Conservation (phyloP, 495 filamentous ascomycete species). For the Sordaria brevicollis region DNA sequence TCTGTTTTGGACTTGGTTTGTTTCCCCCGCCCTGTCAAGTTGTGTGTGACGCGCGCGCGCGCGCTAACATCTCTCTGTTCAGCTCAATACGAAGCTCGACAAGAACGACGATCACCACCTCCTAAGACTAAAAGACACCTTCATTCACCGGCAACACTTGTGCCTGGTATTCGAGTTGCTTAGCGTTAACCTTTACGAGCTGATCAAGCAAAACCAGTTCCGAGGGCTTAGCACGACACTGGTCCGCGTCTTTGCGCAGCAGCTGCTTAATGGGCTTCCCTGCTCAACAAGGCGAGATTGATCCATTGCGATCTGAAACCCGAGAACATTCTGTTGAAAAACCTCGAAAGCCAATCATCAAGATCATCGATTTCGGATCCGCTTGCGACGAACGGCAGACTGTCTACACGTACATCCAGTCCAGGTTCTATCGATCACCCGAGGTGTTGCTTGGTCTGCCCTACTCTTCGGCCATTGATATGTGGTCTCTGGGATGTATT, state of each 20-base stretch:
- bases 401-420: slow-evolving; percentile 99
- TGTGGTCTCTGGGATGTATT: slow-evolving; percentile 99
- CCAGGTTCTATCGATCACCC: slow-evolving; percentile 93
- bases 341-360: slow-evolving; percentile 98
- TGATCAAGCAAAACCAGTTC: slow-evolving; percentile 99
- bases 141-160: slow-evolving; percentile 95
- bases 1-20: slow-evolving; percentile 92
- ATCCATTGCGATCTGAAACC: slow-evolving; percentile 99
- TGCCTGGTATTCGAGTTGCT: slow-evolving; percentile 96
- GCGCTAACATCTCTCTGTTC: slow-evolving; percentile 7
- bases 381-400: slow-evolving; percentile 98
- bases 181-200: slow-evolving; percentile 95
- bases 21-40: neutral
- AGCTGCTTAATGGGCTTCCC: slow-evolving; percentile 85
- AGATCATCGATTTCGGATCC: slow-evolving; percentile 99
- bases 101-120: slow-evolving; percentile 99
- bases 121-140: slow-evolving; percentile 91
- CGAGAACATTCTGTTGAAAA: slow-evolving; percentile 96
- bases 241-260: slow-evolving; percentile 95
- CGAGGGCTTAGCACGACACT: slow-evolving; percentile 93
- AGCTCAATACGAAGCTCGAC: slow-evolving; percentile 97
- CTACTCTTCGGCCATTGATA: slow-evolving; percentile 97
- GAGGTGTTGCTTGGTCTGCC: slow-evolving; percentile 91
- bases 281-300: slow-evolving; percentile 90
- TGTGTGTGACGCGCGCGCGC: neutral